A percentile compares a stretch with the other conserved stretches of the same genome.
phyloP scores from a whole-genome alignment of 345 rosid genomes.

The Lepidium sativum region DNA sequence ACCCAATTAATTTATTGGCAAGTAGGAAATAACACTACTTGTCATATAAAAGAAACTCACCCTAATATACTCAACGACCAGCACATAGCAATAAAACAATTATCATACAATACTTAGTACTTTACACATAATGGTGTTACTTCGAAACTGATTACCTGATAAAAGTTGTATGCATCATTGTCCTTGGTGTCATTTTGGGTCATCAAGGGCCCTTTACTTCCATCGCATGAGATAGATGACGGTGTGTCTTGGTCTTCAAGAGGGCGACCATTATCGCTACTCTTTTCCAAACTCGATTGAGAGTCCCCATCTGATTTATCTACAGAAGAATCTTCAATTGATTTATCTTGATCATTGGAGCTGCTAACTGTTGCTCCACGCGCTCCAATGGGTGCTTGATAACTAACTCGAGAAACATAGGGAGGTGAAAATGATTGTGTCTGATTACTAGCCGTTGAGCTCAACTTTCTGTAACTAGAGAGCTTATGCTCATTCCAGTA shows the following conservation, averaged over 20 bases:
- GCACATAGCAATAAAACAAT: neutral
- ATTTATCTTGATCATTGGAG: constrained; percentile 26
- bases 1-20: neutral
- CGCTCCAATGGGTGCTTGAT: constrained; percentile 13
- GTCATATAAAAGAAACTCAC: neutral
- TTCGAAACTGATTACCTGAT: constrained; percentile 54
- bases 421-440: constrained; percentile 18
- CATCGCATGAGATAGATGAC: constrained; percentile 38
- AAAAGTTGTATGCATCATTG: constrained; percentile 58
- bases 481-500: constrained; percentile 66
- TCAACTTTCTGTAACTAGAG: constrained; percentile 18
- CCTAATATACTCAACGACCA: neutral
- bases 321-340: constrained; percentile 12
- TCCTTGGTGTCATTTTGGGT: constrained; percentile 31
- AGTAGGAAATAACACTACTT: neutral
- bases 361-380: constrained; percentile 14
- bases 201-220: constrained; percentile 26
- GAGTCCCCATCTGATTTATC: constrained; percentile 29
- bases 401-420: constrained; percentile 25
- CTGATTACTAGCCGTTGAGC: constrained; percentile 14
- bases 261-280: constrained; percentile 26
- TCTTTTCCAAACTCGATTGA: constrained; percentile 31
- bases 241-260: constrained; percentile 29
- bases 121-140: neutral
- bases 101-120: neutral